Evolutionary conservation across 768 basidiomycete genomes (phyloP).

Genomic region (Lentinula edodes): DNA sequence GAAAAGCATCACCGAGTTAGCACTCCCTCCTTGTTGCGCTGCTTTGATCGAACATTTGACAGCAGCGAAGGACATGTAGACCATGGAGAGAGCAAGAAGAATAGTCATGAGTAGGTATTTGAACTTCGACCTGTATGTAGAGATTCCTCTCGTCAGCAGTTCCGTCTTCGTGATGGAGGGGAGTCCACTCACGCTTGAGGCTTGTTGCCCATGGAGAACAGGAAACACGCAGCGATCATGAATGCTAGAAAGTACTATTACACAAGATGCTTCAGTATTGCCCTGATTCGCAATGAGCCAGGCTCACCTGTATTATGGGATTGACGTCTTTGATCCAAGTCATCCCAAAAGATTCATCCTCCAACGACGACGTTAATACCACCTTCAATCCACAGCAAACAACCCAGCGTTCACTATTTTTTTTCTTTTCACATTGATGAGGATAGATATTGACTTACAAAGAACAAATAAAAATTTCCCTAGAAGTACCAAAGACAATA

Average conservation of each 20-base stretch:
- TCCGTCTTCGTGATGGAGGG: constrained; percentile 8
- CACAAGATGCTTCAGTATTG: neutral
- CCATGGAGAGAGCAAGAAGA: constrained; percentile 69
- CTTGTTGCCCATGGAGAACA: constrained; percentile 95
- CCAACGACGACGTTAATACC: constrained; percentile 83
- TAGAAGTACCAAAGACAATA: constrained; percentile 19
- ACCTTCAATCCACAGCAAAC: constrained; percentile 36
- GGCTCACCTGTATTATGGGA: constrained; percentile 60
- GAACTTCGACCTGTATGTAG: constrained; percentile 53
- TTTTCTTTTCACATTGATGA: no score
- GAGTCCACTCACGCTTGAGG: constrained; percentile 60
- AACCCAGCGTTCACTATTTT: neutral
- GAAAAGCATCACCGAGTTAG: constrained; percentile 75
- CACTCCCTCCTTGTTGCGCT: constrained; percentile 54
- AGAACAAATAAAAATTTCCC: constrained; percentile 96
- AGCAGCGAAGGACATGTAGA: constrained; percentile 81
- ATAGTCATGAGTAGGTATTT: constrained; percentile 83
- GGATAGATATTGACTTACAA: constrained; percentile 46
- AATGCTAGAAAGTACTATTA: constrained; percentile 76
- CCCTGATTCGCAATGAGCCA: neutral
- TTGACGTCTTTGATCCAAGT: constrained; percentile 68
- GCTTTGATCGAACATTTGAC: constrained; percentile 77
- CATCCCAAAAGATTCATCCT: constrained; percentile 64
- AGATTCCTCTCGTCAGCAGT: neutral
- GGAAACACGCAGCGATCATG: constrained; percentile 82